Conservation (phyloP, 768 basidiomycete genomes). For the Tylopilus sp. region DNA sequence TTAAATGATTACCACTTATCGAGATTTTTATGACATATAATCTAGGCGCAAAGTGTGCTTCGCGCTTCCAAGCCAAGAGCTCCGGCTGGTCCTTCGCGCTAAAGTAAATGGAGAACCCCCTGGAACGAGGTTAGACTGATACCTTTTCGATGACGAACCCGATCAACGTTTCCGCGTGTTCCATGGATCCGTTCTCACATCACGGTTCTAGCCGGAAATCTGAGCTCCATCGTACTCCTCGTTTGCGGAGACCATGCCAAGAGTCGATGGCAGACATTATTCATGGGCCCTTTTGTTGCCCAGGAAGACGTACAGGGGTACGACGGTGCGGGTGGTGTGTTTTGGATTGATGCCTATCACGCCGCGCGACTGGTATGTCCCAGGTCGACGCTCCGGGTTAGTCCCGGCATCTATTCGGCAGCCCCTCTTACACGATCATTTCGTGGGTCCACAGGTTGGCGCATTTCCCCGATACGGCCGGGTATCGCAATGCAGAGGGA, state of each 20-base stretch:
- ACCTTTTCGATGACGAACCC: neutral
- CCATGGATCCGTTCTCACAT: conserved; percentile 14
- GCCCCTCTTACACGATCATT: conserved; percentile 14
- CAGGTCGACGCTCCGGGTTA: neutral
- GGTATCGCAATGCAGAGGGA: neutral
- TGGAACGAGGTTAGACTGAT: neutral
- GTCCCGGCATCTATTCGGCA: neutral
- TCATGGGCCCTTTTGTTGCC: neutral
- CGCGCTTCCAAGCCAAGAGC: neutral
- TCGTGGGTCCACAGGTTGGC: conserved; percentile 1
- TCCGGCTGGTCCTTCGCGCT: neutral
- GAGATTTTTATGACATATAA: conserved; percentile 5
- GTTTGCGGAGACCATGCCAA: conserved; percentile 5
- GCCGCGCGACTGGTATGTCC: neutral
- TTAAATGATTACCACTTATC: conserved; percentile 19
- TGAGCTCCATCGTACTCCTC: neutral
- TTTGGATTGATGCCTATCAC: neutral
- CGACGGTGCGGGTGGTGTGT: neutral
- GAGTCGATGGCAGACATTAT: neutral
- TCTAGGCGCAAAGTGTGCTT: conserved; percentile 2
- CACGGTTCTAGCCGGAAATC: conserved; percentile 2
- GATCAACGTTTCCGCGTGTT: neutral
- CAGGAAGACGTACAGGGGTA: neutral
- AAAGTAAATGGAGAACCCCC: neutral
- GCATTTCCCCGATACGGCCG: neutral